Conservation (phyloP, 2,329 filamentous ascomycete species). For the Diaporthe vexans region DNA sequence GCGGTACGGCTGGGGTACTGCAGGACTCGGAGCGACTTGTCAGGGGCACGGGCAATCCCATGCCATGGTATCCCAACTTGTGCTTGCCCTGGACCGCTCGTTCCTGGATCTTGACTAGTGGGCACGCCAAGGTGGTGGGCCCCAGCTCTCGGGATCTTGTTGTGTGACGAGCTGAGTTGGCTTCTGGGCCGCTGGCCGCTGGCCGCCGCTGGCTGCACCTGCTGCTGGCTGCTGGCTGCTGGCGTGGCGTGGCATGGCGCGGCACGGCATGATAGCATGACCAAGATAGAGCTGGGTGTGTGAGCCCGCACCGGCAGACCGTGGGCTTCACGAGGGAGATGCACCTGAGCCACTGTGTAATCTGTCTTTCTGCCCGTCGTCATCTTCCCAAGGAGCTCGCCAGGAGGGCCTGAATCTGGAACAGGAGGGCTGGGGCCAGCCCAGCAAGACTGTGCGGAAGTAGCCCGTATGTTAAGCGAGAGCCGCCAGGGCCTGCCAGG, state of each 20-base stretch:
- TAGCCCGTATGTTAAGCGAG: conserved; percentile 30
- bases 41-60: conserved; percentile 31
- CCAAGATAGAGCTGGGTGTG: background rate
- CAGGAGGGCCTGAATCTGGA: conserved; percentile 21
- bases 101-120: conserved; percentile 34
- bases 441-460: conserved; percentile 23
- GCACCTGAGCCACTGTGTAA: conserved; percentile 15
- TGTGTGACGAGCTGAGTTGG: conserved; percentile 32
- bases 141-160: conserved; percentile 29
- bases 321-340: conserved; percentile 13
- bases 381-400: conserved; percentile 19
- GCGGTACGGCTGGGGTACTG: conserved; percentile 24
- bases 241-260: conserved; percentile 26
- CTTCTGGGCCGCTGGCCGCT: conserved; percentile 10
- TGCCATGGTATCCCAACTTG: conserved; percentile 24
- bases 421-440: conserved; percentile 25
- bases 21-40: conserved; percentile 27
- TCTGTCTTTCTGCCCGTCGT: conserved; percentile 13
- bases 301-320: background rate
- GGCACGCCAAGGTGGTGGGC: conserved; percentile 30
- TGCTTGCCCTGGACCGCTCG: conserved; percentile 24
- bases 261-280: conserved; percentile 30
- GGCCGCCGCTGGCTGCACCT: background rate
- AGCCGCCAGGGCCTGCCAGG: conserved; percentile 11
- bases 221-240: conserved; percentile 1